Percentiles rank a stretch among this genome's conserved stretches.
Evolutionary conservation across 2,329 filamentous ascomycete species (phyloP).

Genomic region (Corinectria fuckeliana): DNA sequence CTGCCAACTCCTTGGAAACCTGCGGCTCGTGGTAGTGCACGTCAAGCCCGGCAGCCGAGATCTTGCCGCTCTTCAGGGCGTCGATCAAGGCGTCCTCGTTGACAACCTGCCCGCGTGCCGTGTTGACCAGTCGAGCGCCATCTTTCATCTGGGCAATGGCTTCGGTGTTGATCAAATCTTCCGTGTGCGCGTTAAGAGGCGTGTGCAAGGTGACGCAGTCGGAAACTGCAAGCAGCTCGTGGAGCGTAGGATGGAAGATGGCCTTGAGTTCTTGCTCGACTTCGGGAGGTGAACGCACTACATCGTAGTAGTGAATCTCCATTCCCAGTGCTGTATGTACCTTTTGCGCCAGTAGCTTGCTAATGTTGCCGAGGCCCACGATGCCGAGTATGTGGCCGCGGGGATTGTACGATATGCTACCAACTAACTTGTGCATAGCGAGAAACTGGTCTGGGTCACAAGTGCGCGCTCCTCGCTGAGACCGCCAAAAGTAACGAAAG

Average conservation of each 20-base stretch:
- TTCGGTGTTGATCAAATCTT: conserved; percentile 23
- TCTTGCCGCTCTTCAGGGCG: conserved; percentile 53
- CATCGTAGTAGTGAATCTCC: conserved; percentile 61
- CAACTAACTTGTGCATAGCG: conserved; percentile 27
- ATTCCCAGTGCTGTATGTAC: conserved; percentile 55
- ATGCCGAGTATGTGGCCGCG: conserved; percentile 56
- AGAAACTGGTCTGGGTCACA: conserved; percentile 26
- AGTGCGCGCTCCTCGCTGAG: conserved; percentile 33
- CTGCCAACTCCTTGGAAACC: conserved; percentile 47
- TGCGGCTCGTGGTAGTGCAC: conserved; percentile 61
- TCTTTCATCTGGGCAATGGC: conserved; percentile 49
- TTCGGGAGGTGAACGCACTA: conserved; percentile 35
- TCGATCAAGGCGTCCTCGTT: conserved; percentile 57
- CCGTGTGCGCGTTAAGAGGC: conserved; percentile 31
- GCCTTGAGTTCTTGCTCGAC: conserved; percentile 40
- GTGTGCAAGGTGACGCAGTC: conserved; percentile 46
- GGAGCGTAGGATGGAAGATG: conserved; percentile 39
- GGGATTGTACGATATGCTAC: conserved; percentile 54
- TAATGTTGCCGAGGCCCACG: conserved; percentile 57
- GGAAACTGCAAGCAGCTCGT: conserved; percentile 36
- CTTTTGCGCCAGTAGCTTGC: conserved; percentile 55
- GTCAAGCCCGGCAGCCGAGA: conserved; percentile 57
- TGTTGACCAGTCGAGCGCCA: conserved; percentile 58
- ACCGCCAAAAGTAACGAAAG: conserved; percentile 58
- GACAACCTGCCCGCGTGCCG: conserved; percentile 57